Percentiles rank a stretch among this genome's conserved stretches.
These are phyloP conservation scores for Ricinus communis DNA, from an alignment of 345 rosid genomes.

Conservation along the genomic window DNA sequence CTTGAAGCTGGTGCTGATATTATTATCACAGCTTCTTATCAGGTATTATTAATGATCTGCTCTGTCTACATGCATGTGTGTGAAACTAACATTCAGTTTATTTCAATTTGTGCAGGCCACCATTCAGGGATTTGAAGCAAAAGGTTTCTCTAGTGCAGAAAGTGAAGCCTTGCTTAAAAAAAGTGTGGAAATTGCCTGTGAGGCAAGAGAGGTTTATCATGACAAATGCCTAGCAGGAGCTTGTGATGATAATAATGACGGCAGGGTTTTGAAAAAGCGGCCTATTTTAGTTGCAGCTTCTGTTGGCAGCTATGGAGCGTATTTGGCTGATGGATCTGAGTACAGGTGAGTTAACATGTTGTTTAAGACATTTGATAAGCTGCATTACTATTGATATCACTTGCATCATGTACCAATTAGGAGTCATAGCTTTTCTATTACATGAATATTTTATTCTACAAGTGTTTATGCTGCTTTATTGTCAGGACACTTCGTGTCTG, in stretches of 20 bases:
- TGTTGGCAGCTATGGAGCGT: constrained; percentile 86
- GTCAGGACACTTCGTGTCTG: not conserved
- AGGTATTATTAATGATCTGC: constrained; percentile 36
- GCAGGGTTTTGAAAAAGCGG: constrained; percentile 44
- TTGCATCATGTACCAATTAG: not conserved
- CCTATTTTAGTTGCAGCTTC: constrained; percentile 76
- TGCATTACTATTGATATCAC: not conserved
- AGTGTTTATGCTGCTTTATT: not conserved
- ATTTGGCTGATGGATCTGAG: constrained; percentile 87
- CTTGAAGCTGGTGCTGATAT: constrained; percentile 92
- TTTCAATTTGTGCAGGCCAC: constrained; percentile 52
- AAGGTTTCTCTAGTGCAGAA: constrained; percentile 56
- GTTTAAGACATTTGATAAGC: not conserved
- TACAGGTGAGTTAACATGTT: constrained; percentile 49
- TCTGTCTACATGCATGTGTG: not conserved
- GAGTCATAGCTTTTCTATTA: not conserved
- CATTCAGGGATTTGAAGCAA: constrained; percentile 73
- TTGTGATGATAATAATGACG: constrained; percentile 20
- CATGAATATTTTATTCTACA: constrained; percentile 3
- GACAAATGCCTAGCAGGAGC: constrained; percentile 43
- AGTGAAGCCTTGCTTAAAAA: constrained; percentile 60
- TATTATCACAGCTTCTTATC: constrained; percentile 67
- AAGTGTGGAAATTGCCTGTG: constrained; percentile 70
- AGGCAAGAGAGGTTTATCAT: constrained; percentile 55
- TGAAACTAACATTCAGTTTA: constrained; percentile 18